Evolutionary conservation across 371 early-diverging fungal species (phyloP).

Genomic region (Mortierella sp.): DNA sequence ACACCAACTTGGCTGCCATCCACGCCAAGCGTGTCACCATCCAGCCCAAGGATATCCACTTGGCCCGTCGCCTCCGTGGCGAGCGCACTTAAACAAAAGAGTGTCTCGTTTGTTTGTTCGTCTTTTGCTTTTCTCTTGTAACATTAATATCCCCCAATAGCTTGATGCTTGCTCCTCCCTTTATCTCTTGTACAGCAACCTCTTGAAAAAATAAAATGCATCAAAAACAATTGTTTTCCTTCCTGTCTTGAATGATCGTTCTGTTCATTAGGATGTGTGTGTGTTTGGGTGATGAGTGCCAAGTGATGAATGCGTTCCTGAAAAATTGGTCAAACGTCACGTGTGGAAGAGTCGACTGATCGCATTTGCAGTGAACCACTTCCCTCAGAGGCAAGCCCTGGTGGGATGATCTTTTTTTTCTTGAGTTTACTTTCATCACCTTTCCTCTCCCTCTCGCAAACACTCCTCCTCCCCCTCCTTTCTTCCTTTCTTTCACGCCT

Average conservation of each 20-base stretch:
- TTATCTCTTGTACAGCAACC: conserved; percentile 22
- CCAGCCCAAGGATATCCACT: conserved; percentile 99
- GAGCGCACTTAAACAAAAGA: conserved; percentile 78
- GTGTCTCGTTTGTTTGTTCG: not conserved
- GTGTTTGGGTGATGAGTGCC: too few species aligned
- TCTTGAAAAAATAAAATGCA: conserved; percentile 9
- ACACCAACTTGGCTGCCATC: conserved; percentile 98
- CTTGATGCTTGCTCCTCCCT: conserved; percentile 9
- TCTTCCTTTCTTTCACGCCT: not conserved
- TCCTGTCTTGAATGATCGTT: not conserved
- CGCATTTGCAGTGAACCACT: not conserved
- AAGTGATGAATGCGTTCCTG: not conserved
- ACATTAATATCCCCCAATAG: conserved; percentile 24
- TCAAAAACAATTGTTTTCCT: not conserved
- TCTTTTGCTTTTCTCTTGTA: conserved; percentile 23
- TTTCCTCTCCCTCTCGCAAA: not conserved
- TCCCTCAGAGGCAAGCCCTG: not conserved
- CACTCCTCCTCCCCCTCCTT: not conserved
- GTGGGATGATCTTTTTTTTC: not conserved
- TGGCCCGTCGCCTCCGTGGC: conserved; percentile 96
- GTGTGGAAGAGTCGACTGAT: not conserved
- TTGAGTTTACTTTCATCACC: not conserved
- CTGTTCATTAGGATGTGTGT: too few species aligned
- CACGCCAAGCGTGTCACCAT: conserved; percentile 99
- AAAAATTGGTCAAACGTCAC: not conserved